phyloP scores from a whole-genome alignment of 495 filamentous ascomycete genomes.

The Lasiosphaeris hirsuta region DNA sequence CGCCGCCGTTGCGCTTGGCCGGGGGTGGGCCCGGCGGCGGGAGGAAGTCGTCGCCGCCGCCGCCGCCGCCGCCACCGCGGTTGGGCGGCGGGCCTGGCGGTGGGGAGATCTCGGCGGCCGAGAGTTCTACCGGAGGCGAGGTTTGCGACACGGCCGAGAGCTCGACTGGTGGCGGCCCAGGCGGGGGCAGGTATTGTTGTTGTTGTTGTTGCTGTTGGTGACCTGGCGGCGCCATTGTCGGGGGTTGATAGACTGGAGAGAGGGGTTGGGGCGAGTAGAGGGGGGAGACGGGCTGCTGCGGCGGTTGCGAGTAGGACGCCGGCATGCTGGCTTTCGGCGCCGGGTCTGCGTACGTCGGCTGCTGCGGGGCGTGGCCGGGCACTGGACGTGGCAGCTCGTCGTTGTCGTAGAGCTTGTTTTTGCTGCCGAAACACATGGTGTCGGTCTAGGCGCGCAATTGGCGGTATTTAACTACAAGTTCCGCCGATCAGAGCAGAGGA shows the following conservation, averaged over 20 bases:
- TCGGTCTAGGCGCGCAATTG: not conserved
- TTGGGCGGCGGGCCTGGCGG: slow-evolving; percentile 32
- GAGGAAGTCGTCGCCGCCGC: slow-evolving; percentile 19
- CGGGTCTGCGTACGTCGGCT: slow-evolving; percentile 22
- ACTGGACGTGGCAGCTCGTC: slow-evolving; percentile 24
- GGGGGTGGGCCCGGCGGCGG: slow-evolving; percentile 39
- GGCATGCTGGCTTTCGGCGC: slow-evolving; percentile 16
- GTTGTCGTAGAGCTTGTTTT: slow-evolving; percentile 32
- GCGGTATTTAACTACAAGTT: not conserved
- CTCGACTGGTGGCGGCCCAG: not conserved
- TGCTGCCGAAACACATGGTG: slow-evolving; percentile 46
- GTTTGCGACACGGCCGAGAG: slow-evolving; percentile 7
- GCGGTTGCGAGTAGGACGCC: not conserved
- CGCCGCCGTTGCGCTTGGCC: slow-evolving; percentile 8
- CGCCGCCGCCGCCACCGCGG: slow-evolving; percentile 5
- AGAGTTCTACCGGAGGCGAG: slow-evolving; percentile 2
- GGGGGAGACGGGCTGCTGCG: not conserved
- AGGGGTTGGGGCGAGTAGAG: too few relatives aligned
- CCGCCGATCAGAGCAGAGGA: not conserved
- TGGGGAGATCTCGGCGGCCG: slow-evolving; percentile 17
- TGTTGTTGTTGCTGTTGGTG: slow-evolving; percentile 18
- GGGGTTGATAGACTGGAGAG: not conserved
- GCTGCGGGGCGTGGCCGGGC: slow-evolving; percentile 21
- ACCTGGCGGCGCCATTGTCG: slow-evolving; percentile 10
- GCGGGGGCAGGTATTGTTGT: slow-evolving; percentile 28